Evolutionary conservation across 176 grass and related monocot species (phyloP).

Genomic region (Rhipidocladum racemiflorum): DNA sequence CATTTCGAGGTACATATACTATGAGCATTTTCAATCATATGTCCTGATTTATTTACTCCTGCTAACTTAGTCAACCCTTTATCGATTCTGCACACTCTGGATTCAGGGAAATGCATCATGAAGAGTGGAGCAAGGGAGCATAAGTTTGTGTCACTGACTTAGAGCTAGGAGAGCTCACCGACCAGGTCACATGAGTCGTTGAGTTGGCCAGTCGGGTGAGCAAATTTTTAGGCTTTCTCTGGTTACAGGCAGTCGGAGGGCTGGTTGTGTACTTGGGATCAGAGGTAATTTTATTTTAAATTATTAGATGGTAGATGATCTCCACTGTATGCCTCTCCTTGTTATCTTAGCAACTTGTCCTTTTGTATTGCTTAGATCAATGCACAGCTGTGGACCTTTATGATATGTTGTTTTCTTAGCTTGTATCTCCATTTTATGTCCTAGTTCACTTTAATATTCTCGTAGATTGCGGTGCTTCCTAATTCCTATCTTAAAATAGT

Average conservation of each 20-base stretch:
- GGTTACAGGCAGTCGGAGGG: constrained; percentile 11
- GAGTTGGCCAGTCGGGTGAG: constrained; percentile 41
- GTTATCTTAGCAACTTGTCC: constrained; percentile 22
- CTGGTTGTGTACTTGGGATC: constrained; percentile 32
- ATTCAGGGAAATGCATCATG: constrained; percentile 35
- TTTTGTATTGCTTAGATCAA: constrained; percentile 38
- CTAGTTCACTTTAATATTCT: background rate
- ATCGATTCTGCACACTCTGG: background rate
- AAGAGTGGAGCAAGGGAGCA: constrained; percentile 42
- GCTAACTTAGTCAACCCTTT: background rate
- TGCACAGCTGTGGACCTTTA: constrained; percentile 40
- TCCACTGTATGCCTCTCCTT: background rate
- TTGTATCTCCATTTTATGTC: background rate
- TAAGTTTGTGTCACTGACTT: constrained; percentile 38
- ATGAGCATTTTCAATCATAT: background rate
- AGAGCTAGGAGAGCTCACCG: constrained; percentile 44
- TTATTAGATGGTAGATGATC: constrained; percentile 33
- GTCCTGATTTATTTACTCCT: constrained; percentile 9
- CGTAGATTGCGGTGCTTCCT: background rate
- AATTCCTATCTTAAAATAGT: background rate
- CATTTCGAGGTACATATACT: constrained; percentile 31
- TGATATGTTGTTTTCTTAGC: constrained; percentile 12
- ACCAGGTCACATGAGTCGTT: constrained; percentile 13
- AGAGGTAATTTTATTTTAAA: constrained; percentile 29
- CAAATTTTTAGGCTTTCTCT: constrained; percentile 34